Evolutionary conservation across 768 basidiomycete species (phyloP), one percentile per base, ranked within the genome.

Genomic region (Termitomyces sp.): DNA sequence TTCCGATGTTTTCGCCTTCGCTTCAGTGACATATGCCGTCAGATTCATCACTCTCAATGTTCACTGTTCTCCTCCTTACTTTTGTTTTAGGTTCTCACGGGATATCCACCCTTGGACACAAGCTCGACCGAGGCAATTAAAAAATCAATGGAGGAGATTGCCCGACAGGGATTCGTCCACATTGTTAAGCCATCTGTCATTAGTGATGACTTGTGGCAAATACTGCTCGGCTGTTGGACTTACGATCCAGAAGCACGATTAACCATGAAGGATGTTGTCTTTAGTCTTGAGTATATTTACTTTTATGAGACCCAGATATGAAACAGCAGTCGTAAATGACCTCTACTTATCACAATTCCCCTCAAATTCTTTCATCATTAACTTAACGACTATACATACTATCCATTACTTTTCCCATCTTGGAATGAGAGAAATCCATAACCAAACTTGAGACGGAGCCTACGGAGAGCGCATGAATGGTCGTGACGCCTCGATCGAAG

Each of bases 1-100:
- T 4, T 57, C 58, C 0, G 65, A 64, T 47, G 58, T 64, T 0
- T 64, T 61, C 20, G 58, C 65, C 0, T 57, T 64, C n/a, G 58
- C 51, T 1, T 57, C 59, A 3, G 57, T 45, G 0, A 45, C 55
- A 0, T 62, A 58, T 18, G 48, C 65, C 0, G 64, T 65, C 27
- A 57, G 62, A 27, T 20, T 39, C 32, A 34, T 45, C 7, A 30
- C 7, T 30, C 30, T 30, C 30, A 7, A 30, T 7, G 4, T 30
- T 30, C 30, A 30, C 30, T 30, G 7, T 30, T 30, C 30, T 3
- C 30, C 7, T 47, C 37, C 16, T 26, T 34, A 52, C 33, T 7
- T 32, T 5, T 18, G 20, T 7, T 12, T 1, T 24, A 64, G 64
- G 54, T 64, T 12, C 39, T 60, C 39, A 64, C 55, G 7, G 64